Evolutionary conservation across 1,284 basidiomycete genomes (phyloP).

Genomic region (Schizopora paradoxa): DNA sequence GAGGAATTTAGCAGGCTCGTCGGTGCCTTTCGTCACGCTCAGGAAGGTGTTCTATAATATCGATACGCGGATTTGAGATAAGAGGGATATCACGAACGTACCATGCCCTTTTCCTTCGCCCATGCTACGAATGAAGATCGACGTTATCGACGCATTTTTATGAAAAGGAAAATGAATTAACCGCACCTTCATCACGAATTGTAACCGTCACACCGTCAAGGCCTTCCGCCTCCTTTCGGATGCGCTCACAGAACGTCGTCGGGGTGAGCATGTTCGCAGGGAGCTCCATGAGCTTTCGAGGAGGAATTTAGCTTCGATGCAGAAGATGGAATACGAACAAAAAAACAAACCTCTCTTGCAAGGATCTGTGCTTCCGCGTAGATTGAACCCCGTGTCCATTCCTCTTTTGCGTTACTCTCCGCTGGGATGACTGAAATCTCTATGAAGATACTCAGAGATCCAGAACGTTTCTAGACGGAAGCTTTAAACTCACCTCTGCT

Average conservation of each 20-base stretch:
- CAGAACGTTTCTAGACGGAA: slow-evolving; percentile 42
- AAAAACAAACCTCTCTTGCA: slow-evolving; percentile 61
- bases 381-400: slow-evolving; percentile 67
- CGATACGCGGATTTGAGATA: neutral
- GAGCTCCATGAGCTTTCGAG: slow-evolving; percentile 66
- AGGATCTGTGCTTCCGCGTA: slow-evolving; percentile 83
- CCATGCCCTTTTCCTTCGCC: slow-evolving; percentile 82
- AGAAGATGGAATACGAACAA: slow-evolving; percentile 2
- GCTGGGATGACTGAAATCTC: slow-evolving; percentile 37
- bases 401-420: slow-evolving; percentile 42
- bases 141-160: neutral
- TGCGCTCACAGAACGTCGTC: slow-evolving; percentile 72
- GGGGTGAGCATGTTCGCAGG: slow-evolving; percentile 84
- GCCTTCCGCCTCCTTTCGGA: slow-evolving; percentile 62
- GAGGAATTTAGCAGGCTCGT: slow-evolving; percentile 82
- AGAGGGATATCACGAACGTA: slow-evolving; percentile 23
- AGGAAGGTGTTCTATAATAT: slow-evolving; percentile 71
- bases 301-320: neutral
- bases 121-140: slow-evolving; percentile 45
- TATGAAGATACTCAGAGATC: slow-evolving; percentile 23
- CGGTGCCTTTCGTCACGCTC: slow-evolving; percentile 79
- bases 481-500: slow-evolving; percentile 30
- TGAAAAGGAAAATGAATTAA: neutral
- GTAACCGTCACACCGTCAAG: slow-evolving; percentile 67
- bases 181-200: slow-evolving; percentile 68